Evolutionary conservation across 1,284 basidiomycete species (phyloP), one percentile per base, ranked within the genome.

Genomic region (Melampsora abietis-canadensis): DNA sequence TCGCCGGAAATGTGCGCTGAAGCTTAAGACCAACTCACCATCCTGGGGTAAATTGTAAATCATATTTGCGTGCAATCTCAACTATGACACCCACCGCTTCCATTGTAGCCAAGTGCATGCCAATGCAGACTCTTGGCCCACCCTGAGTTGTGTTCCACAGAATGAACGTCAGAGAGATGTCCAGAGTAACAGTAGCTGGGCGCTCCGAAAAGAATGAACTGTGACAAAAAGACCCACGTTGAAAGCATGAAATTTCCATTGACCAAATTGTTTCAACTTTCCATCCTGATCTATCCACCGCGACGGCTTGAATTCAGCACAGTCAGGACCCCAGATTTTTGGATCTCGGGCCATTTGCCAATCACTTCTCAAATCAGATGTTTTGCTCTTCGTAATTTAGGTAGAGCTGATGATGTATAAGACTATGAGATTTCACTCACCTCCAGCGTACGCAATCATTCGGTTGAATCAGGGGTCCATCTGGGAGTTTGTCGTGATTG

Each of bases 281-380:
- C 72, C 72, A 31, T 60, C 66, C 7, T 51, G 40, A 31, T 76
- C 69, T 61, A 77, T 65, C 76, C 76, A 78, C 10, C 77, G 76
- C 4, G 68, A 62, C 14, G 77, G 77, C n/a, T 76, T 75, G 61
- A 76, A 78, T 30, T 78, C 67, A 5, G 40, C 34, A 17, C 76
- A 76, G 51, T 78, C 76, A 7, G 44, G 51, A 4, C 77, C 77
- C 77, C 77, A 78, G 24, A 78, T 68, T 24, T 74, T 73, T 4
- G 75, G 69, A 74, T 77, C 76, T 54, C 77, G 30, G 19, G 69
- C 77, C 76, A 78, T 76, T 46, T 70, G 72, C 77, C 77, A 78
- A 61, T 78, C 77, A 46, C 76, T 77, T 5, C 14, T 54, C 27
- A 4, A 54, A 54, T 54, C 51, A 54, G n/a, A 54, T 54, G 27